Base-by-base conservation (phyloP, 176 grass and related monocot genomes). In the Neostapfia colusana region DNA sequence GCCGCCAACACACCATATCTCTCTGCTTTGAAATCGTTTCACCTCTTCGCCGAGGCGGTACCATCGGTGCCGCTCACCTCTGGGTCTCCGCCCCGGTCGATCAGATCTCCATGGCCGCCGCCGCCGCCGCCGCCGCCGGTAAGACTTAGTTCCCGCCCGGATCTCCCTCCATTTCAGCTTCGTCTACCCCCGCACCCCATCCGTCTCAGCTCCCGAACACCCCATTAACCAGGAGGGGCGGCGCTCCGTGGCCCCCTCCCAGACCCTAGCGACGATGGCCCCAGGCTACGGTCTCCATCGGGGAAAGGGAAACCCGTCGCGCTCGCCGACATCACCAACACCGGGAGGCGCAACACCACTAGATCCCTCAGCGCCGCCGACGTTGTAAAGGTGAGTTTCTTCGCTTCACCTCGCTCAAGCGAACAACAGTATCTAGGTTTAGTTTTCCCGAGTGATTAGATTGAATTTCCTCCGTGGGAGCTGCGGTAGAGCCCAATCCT, bases 251-350 rank as follows among this genome's bases (percentile, higher is more conserved):
- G 38, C 76, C 14, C 45, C 54, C 74, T 20, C 63, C 58, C 64
- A 36, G 62, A 46, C 54, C 64, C 61, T 79, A 88, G 48, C 5
- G 55, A n/a, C 5, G 34, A 4, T 12, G 42, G 50, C 20, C 67
- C 62, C 10, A 48, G 6, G 42, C 50, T 63, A 36, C 37, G 26
- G 26, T 37, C 70, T 2, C 28, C 63, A 6, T 51, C 68, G 51
- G 80, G 61, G 45, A 84, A 70, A 16, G 75, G 61, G 45, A 80
- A 75, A 13, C 28, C 70, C 81, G 81, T 16, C 39, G 76, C 85
- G 27, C 77, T 84, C 27, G 66, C 72, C 9, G 90, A 92, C 72
- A 89, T 89, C 67, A 86, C 86, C 37, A 86, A 92, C 66, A 81
- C 83, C 9, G 79, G 75, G 50, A 89, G 72, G 74, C 72, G 67